A percentile compares a stretch with the other conserved stretches of the same genome.
Evolutionary conservation across 352 stramenopile genomes (phyloP).

Genomic region (Phytophthora pistaciae): DNA sequence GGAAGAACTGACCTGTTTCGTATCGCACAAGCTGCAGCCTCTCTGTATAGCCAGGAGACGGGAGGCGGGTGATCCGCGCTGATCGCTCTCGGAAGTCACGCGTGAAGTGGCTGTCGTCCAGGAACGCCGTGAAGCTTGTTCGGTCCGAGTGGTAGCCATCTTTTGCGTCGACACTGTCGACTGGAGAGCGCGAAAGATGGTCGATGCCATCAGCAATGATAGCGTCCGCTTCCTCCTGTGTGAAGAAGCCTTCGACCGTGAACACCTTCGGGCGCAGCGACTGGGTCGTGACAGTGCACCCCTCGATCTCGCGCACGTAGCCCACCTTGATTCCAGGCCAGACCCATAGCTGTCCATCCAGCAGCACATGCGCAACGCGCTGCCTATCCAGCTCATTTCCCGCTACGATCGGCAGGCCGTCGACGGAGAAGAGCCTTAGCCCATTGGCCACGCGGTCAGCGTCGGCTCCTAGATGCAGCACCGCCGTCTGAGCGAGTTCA

Average conservation of each 20-base stretch:
- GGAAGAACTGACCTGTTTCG: slow-evolving; percentile 75
- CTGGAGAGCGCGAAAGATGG: slow-evolving; percentile 59
- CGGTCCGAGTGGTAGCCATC: slow-evolving; percentile 69
- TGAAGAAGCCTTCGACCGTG: slow-evolving; percentile 71
- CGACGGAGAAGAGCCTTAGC: slow-evolving; percentile 65
- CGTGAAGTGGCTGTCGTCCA: slow-evolving; percentile 72
- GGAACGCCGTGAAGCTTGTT: slow-evolving; percentile 78
- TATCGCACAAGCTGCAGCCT: slow-evolving; percentile 78
- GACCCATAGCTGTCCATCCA: slow-evolving; percentile 80
- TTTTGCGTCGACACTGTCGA: slow-evolving; percentile 63
- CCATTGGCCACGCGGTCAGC: slow-evolving; percentile 57
- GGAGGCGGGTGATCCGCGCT: slow-evolving; percentile 55
- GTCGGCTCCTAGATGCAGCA: slow-evolving; percentile 51
- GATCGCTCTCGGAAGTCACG: slow-evolving; percentile 64
- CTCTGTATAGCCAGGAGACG: slow-evolving; percentile 59
- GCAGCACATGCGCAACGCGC: slow-evolving; percentile 71
- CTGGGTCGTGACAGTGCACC: slow-evolving; percentile 63
- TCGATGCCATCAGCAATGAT: slow-evolving; percentile 63
- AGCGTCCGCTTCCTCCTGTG: slow-evolving; percentile 56
- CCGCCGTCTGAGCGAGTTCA: slow-evolving; percentile 53
- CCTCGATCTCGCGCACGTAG: slow-evolving; percentile 60
- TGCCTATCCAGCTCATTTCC: slow-evolving; percentile 41
- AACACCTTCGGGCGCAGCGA: slow-evolving; percentile 75
- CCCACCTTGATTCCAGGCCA: slow-evolving; percentile 80
- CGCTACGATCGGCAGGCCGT: slow-evolving; percentile 55